Conservation (phyloP, 1,139 yeast genomes). For the Hemisphaericaspora subhashii region DNA sequence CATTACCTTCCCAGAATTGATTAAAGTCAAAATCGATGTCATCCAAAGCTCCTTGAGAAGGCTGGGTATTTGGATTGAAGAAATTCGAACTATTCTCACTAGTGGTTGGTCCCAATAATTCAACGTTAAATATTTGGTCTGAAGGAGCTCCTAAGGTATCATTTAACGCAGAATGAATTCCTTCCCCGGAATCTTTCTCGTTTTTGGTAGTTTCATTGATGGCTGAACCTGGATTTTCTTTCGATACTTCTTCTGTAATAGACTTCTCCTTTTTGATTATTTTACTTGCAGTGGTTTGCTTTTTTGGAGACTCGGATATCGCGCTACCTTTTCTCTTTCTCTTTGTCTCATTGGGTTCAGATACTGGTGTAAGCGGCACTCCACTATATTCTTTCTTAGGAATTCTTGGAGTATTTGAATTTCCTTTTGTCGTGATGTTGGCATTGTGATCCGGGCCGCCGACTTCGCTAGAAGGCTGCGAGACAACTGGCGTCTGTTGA, state of each 20-base stretch:
- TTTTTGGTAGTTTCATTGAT: conserved; percentile 4
- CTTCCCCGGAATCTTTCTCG: conserved; percentile 16
- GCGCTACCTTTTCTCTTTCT: conserved; percentile 27
- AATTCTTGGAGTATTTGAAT: conserved; percentile 26
- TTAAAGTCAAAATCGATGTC: conserved; percentile 58
- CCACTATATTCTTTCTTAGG: conserved; percentile 35
- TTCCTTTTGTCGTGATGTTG: conserved; percentile 6
- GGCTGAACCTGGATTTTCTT: conserved; percentile 1
- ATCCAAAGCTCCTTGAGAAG: conserved; percentile 29
- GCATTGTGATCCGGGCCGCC: conserved; percentile 8
- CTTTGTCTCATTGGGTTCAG: conserved; percentile 33
- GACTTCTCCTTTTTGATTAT: conserved; percentile 26
- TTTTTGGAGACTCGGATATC: conserved; percentile 37
- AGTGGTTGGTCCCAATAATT: conserved; percentile 27
- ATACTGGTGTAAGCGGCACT: conserved; percentile 46
- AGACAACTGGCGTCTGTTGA: conserved; percentile 7
- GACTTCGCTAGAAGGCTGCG: conserved; percentile 14
- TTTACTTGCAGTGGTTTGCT: conserved; percentile 19
- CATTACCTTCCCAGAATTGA: conserved; percentile 47
- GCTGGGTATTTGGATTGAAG: conserved; percentile 12
- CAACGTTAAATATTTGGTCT: conserved; percentile 41
- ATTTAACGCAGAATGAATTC: conserved; percentile 23
- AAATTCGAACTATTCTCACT: conserved; percentile 8
- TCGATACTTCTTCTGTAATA: conserved; percentile 25
- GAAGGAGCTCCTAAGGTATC: conserved; percentile 25